A percentile compares a stretch with the other conserved stretches of the same genome.
These are phyloP conservation scores for Cymbidium sinense DNA, from an alignment of 106 monocot genomes.

Conservation along the genomic window DNA sequence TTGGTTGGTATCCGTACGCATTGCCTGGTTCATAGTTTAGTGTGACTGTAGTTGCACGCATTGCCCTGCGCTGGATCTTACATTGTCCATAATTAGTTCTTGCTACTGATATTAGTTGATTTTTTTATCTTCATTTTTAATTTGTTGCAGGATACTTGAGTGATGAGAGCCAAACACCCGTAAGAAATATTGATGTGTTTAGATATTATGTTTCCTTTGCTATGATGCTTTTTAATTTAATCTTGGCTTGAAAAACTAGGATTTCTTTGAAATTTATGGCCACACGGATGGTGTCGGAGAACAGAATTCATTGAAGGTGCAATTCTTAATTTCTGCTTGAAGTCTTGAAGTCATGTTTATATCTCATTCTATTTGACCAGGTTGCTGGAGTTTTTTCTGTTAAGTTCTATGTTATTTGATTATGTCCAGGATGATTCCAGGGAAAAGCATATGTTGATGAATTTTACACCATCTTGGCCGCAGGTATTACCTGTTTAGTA, in stretches of 20 bases:
- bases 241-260: background rate
- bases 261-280: background rate
- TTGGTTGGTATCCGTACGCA: slow-evolving; percentile 6
- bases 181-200: slow-evolving; percentile 12
- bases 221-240: background rate
- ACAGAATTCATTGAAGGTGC: slow-evolving; percentile 1
- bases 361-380: background rate
- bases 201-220: background rate
- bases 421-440: slow-evolving; percentile 1
- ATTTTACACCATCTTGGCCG: slow-evolving; percentile 4
- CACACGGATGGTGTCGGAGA: background rate
- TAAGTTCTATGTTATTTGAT: background rate
- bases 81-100: slow-evolving; percentile 9
- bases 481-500: slow-evolving; percentile 9
- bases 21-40: background rate
- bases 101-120: background rate
- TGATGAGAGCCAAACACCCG: slow-evolving; percentile 20
- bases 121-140: background rate
- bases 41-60: background rate
- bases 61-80: background rate
- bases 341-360: background rate
- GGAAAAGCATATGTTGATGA: background rate
- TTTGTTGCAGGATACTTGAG: slow-evolving; percentile 28
- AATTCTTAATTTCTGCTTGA: slow-evolving; percentile 5
- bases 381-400: background rate